phyloP scores from a whole-genome alignment of 768 basidiomycete genomes.

The Cystobasidium onofrii region DNA sequence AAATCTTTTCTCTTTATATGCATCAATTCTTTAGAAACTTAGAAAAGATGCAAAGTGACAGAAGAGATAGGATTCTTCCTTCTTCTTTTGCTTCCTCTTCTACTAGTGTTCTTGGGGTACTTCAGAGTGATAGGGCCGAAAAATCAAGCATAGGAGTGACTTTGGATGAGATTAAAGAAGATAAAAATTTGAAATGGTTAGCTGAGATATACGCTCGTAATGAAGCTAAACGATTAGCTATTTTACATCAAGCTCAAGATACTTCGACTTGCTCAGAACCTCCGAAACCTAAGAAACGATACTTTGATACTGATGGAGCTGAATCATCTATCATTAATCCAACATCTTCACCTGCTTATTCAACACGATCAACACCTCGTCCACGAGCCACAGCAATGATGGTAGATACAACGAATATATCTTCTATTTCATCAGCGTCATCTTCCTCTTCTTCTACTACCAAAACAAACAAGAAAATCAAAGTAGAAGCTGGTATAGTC shows the following conservation, averaged over 20 bases:
- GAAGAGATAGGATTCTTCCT: neutral
- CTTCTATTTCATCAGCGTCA: neutral
- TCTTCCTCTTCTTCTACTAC: neutral
- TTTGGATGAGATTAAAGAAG: neutral
- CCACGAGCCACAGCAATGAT: neutral
- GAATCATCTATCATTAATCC: neutral
- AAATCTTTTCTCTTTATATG: neutral
- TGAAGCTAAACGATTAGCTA: neutral
- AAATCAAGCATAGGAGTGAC: neutral
- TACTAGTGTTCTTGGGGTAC: neutral
- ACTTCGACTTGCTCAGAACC: neutral
- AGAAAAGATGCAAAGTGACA: neutral
- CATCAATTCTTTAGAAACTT: constrained; percentile 7
- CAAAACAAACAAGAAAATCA: neutral
- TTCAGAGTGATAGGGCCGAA: neutral
- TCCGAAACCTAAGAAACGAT: neutral
- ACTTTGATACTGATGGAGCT: neutral
- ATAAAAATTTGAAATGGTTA: constrained; percentile 7
- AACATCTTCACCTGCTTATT: neutral
- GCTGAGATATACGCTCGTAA: constrained; percentile 12
- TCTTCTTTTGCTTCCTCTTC: neutral
- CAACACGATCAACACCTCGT: neutral
- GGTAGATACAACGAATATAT: neutral
- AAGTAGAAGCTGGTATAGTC: neutral
- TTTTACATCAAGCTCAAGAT: neutral